These are phyloP conservation scores for Boletus subcaerulescens DNA, from an alignment of 768 basidiomycete species.

Conservation along the genomic window DNA sequence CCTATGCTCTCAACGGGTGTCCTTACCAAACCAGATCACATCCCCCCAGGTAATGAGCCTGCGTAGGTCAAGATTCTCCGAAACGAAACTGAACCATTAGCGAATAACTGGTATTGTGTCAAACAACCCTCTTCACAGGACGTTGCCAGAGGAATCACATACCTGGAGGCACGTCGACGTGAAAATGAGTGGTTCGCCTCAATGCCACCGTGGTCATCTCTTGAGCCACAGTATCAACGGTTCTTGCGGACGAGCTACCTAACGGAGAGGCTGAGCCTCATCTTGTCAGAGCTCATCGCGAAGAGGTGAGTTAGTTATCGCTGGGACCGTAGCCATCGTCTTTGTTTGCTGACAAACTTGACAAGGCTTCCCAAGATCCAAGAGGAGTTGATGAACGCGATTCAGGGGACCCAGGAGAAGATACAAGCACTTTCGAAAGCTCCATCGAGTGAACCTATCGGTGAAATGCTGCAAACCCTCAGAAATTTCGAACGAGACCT, in stretches of 20 bases:
- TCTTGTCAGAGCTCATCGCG: constrained; percentile 61
- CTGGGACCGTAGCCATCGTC: no score
- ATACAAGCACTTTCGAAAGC: constrained; percentile 42
- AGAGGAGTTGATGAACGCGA: constrained; percentile 49
- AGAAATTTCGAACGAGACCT: constrained; percentile 49
- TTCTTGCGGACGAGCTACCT: constrained; percentile 57
- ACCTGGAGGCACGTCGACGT: constrained; percentile 53
- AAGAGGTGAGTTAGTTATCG: constrained; percentile 43
- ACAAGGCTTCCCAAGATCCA: constrained; percentile 61
- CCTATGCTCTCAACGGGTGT: constrained; percentile 2
- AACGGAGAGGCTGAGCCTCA: constrained; percentile 52
- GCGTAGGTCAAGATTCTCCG: constrained; percentile 55
- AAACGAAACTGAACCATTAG: constrained; percentile 41
- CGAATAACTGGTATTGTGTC: constrained; percentile 38
- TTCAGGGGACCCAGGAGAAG: constrained; percentile 37
- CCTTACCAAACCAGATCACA: constrained; percentile 74
- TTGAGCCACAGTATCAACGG: constrained; percentile 49
- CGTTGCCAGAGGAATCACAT: constrained; percentile 36
- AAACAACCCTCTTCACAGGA: constrained; percentile 36
- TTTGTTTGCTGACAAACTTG: neutral
- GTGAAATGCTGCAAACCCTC: constrained; percentile 51
- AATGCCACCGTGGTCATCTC: constrained; percentile 50
- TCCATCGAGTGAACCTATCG: constrained; percentile 53
- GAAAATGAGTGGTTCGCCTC: constrained; percentile 58
- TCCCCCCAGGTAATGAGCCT: constrained; percentile 20